Conservation (phyloP, 2,329 filamentous ascomycete genomes). For the Fusarium sp. region DNA sequence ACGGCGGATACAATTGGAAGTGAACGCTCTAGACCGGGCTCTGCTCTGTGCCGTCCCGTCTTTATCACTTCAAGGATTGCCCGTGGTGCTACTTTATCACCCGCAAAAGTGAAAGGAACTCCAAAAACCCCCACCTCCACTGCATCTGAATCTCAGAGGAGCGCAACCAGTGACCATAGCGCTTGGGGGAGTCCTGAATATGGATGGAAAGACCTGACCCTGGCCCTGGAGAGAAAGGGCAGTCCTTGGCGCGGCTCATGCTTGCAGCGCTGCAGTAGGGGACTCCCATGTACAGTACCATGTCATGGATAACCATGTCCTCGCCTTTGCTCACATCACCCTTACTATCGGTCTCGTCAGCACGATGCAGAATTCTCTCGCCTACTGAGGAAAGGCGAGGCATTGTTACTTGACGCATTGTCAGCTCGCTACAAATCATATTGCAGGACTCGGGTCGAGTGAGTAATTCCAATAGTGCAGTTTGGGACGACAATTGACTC, state of each 20-base stretch:
- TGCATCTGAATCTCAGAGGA: conserved; percentile 38
- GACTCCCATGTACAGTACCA: conserved; percentile 7
- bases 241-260: conserved; percentile 37
- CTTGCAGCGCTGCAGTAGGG: conserved; percentile 7
- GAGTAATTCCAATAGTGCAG: not conserved
- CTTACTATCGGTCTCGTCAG: conserved; percentile 37
- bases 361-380: conserved; percentile 20
- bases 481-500: conserved; percentile 9
- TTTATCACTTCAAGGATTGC: not conserved
- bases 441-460: conserved; percentile 6
- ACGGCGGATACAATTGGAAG: conserved; percentile 13
- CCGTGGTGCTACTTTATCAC: conserved; percentile 1
- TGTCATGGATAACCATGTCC: conserved; percentile 10
- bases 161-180: conserved; percentile 21
- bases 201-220: not conserved
- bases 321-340: conserved; percentile 35
- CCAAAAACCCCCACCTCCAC: conserved; percentile 37
- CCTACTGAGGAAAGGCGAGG: conserved; percentile 6
- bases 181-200: conserved; percentile 5
- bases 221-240: conserved; percentile 8
- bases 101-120: conserved; percentile 11
- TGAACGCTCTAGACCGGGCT: conserved; percentile 8
- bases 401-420: conserved; percentile 34
- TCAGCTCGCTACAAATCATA: conserved; percentile 34
- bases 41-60: not conserved